A percentile compares a stretch with the other conserved stretches of the same genome.
phyloP scores from a whole-genome alignment of 345 rosid genomes.

The Eutrema japonicum region DNA sequence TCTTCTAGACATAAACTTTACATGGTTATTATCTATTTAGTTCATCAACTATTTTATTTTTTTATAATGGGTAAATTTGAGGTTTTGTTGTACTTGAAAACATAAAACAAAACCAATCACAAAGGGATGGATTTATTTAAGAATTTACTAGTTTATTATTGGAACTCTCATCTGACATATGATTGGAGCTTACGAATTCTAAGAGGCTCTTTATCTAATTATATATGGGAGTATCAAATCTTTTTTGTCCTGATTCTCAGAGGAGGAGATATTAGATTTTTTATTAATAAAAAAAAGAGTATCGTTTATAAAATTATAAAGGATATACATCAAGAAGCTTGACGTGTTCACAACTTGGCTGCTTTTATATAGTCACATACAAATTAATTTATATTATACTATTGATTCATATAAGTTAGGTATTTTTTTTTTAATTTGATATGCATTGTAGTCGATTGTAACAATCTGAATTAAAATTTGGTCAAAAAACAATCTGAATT shows the following conservation, averaged over 20 bases:
- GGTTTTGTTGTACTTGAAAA: conserved; percentile 4
- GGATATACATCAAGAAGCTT: background rate
- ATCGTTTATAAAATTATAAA: background rate
- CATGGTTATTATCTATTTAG: background rate
- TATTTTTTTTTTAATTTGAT: background rate
- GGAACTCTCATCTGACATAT: background rate
- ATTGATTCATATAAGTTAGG: background rate
- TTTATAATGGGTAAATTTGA: too few species aligned
- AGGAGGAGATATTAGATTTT: background rate
- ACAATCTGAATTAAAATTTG: background rate
- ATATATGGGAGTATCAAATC: background rate
- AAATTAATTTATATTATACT: background rate
- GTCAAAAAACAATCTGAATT: background rate
- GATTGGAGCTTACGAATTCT: background rate
- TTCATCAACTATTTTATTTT: too few species aligned
- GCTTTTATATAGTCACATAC: conserved; percentile 3
- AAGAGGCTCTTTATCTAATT: background rate
- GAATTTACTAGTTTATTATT: background rate
- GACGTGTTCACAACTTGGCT: conserved; percentile 34
- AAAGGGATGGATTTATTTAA: background rate
- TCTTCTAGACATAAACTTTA: conserved; percentile 12
- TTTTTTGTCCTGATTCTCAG: conserved; percentile 16
- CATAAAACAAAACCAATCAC: background rate
- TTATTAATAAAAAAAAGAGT: background rate
- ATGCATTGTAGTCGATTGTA: background rate